Evolutionary conservation across 148 eudicot species (phyloP).

Genomic region (Persicaria tinctoria): DNA sequence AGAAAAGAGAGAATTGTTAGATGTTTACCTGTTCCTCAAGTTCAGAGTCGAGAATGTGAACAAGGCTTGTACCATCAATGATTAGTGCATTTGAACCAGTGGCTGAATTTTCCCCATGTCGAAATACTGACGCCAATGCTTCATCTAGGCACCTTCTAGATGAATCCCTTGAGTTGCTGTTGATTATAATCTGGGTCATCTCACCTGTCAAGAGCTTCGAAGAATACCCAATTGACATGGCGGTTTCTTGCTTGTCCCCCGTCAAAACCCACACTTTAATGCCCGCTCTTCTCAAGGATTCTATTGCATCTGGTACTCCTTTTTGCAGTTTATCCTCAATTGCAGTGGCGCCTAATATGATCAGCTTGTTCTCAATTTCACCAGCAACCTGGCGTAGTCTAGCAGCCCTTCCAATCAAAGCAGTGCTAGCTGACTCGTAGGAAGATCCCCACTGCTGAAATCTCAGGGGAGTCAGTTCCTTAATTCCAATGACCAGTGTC

Average conservation of each 20-base stretch:
- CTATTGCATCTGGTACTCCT: constrained; percentile 96
- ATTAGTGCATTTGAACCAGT: constrained; percentile 53
- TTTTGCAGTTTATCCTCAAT: constrained; percentile 93
- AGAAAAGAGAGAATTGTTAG: background rate
- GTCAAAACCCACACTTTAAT: constrained; percentile 97
- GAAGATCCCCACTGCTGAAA: constrained; percentile 83
- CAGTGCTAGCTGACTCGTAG: constrained; percentile 84
- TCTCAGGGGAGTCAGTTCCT: constrained; percentile 48
- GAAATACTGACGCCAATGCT: constrained; percentile 37
- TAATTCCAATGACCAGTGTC: constrained; percentile 86
- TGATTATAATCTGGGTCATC: constrained; percentile 79
- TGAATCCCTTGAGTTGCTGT: constrained; percentile 64
- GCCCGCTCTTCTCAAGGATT: constrained; percentile 76
- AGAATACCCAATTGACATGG: constrained; percentile 94
- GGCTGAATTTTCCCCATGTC: constrained; percentile 23
- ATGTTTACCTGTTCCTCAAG: constrained; percentile 80
- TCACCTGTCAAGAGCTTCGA: constrained; percentile 70
- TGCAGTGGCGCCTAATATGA: constrained; percentile 80
- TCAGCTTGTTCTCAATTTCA: constrained; percentile 55
- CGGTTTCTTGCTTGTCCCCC: constrained; percentile 99
- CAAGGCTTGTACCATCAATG: constrained; percentile 96
- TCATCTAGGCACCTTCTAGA: constrained; percentile 64
- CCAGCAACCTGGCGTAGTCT: constrained; percentile 88
- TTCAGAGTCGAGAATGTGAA: constrained; percentile 84
- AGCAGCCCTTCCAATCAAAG: constrained; percentile 83